Base-by-base conservation (phyloP, 2,329 filamentous ascomycete genomes). In the Immersiporthe knoxdaviesiana region DNA sequence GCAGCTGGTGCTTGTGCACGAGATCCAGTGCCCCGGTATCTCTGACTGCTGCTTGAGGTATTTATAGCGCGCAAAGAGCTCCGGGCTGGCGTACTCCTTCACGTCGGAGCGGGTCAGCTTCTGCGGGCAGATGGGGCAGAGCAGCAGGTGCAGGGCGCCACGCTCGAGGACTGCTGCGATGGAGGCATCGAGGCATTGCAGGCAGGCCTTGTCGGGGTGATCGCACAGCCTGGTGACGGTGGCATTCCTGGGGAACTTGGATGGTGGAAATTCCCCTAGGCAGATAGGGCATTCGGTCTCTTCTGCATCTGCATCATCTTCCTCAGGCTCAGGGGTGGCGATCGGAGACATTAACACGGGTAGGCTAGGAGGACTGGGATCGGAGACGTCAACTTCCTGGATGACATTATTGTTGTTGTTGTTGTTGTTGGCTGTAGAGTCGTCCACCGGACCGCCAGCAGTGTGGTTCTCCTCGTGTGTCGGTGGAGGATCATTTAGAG, bases 1-100 rank as follows among this genome's bases (percentile, higher is more conserved):
- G 39, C 69, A 71, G 2, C 21, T 44, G 24, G 69, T 60, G 24
- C 66, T 69, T 16, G 64, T 71, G n/a, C 69, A 71, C 18, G 69
- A 71, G 24, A 71, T 71, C 18, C 63, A 71, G 47, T 71, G 69
- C n/a, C 69, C 64, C 0, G 69, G 67, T 12, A 69, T 71, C 60
- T 67, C 50, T 30, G 69, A 69, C 60, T 71, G 67, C 37, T 64
- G 44, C 37, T 69, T 69, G 3, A 71, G 67, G 52, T 69, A 67
- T 8, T 41, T 21, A 61, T 71, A 71, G 12, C 67, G 67, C 47
- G 65, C 10, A 47, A 69, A 69, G 41, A 69, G 44, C 7, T 44
- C n/a, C 1, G 37, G 18, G 12, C 14, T 67, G 44, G 67, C 44
- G 27, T 69, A 71, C 27, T 56, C 56, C 30, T 67, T 69, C 7